Evolutionary conservation across 495 filamentous ascomycete genomes (phyloP).

Genomic region (Penicillium pulvis): DNA sequence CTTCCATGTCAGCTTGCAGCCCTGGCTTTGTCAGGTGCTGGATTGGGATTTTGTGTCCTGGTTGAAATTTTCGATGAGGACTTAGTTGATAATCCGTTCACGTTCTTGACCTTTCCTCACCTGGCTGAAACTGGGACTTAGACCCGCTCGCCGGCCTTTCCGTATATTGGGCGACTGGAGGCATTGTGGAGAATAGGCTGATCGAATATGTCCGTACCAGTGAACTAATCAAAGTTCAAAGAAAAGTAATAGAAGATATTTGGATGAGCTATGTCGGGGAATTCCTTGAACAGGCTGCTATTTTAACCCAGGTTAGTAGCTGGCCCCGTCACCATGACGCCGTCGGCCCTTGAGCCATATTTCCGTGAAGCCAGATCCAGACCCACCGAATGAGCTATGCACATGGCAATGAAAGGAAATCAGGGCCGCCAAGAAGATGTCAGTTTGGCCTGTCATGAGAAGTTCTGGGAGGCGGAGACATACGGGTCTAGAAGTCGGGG

Average conservation of each 20-base stretch:
- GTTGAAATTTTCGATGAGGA: neutral
- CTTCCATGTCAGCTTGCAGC: slow-evolving; percentile 64
- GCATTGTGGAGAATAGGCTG: slow-evolving; percentile 10
- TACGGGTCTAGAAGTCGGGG: neutral
- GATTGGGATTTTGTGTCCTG: slow-evolving; percentile 72
- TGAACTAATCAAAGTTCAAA: neutral
- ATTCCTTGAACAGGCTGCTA: neutral
- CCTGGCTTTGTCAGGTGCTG: slow-evolving; percentile 70
- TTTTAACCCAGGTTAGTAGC: neutral
- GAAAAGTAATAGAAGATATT: neutral
- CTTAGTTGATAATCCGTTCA: neutral
- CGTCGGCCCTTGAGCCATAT: neutral
- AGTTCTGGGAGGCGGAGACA: neutral
- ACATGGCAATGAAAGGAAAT: neutral
- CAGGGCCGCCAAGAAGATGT: neutral
- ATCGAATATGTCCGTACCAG: neutral
- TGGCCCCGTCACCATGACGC: neutral
- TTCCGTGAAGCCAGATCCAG: neutral
- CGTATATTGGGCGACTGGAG: slow-evolving; percentile 19
- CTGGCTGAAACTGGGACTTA: slow-evolving; percentile 31
- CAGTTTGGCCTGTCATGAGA: neutral
- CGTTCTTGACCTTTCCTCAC: slow-evolving; percentile 6
- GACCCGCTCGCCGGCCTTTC: slow-evolving; percentile 28
- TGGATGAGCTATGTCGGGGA: neutral
- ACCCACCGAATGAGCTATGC: neutral